Conservation (phyloP, 352 stramenopile species). For the Globisporangium barbulae region DNA sequence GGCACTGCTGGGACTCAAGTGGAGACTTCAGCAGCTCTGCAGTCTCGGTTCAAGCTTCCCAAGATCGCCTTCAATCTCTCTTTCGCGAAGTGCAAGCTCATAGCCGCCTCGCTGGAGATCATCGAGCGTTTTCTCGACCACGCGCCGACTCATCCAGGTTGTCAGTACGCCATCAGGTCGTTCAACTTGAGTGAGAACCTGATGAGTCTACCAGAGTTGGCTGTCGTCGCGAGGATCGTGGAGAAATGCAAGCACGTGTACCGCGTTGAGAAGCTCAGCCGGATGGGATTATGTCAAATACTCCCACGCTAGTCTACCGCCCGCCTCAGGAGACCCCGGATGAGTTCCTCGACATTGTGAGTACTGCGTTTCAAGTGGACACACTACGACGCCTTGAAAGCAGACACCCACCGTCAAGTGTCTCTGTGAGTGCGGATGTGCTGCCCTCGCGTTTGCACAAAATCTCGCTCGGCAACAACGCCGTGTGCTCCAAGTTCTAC, state of each 20-base stretch:
- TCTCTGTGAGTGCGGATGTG: too few species aligned
- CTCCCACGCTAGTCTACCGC: rapidly evolving
- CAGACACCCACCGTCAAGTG: background rate
- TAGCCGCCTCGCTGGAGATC: background rate
- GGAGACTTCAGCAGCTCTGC: background rate
- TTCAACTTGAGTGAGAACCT: conserved; percentile 9
- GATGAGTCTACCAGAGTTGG: conserved; percentile 2
- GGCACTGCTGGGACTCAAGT: background rate
- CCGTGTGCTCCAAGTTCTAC: background rate
- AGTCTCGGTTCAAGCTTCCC: background rate
- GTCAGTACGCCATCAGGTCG: background rate
- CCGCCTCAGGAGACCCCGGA: background rate
- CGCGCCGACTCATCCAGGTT: background rate
- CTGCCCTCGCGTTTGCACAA: background rate
- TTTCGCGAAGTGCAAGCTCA: background rate
- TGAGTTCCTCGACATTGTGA: background rate
- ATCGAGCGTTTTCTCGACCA: conserved; percentile 8
- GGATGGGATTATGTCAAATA: background rate
- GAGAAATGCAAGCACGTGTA: background rate
- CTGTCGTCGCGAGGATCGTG: conserved; percentile 13
- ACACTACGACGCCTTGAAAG: background rate
- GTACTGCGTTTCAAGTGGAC: background rate
- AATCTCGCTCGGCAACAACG: background rate
- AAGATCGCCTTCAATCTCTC: background rate
- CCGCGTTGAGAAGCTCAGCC: background rate